Conservation (phyloP, 257 asterid genomes). For the Parsonsia alboflavescens region DNA sequence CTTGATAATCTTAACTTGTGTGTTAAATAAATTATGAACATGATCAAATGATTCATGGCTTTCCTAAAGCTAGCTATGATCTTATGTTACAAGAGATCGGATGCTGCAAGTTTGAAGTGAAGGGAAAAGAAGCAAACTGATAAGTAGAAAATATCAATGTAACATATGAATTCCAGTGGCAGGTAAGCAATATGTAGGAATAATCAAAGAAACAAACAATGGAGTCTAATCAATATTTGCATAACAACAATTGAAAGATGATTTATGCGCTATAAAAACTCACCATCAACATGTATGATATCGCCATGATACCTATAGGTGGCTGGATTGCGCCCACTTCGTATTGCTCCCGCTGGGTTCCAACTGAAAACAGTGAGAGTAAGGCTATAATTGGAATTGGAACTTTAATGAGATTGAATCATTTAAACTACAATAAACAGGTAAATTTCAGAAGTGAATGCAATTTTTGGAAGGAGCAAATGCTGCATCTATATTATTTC, state of each 20-base stretch:
- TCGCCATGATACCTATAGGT: constrained; percentile 65
- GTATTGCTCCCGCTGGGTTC: constrained; percentile 93
- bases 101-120: too few relatives aligned
- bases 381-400: constrained; percentile 2
- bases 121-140: neutral
- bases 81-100: neutral
- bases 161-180: neutral
- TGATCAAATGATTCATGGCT: neutral
- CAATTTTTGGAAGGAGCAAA: neutral
- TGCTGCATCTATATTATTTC: neutral
- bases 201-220: neutral
- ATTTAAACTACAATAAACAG: neutral
- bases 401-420: neutral
- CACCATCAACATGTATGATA: constrained; percentile 69
- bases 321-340: constrained; percentile 84
- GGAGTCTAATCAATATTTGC: neutral
- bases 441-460: neutral
- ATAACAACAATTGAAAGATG: constrained; percentile 5
- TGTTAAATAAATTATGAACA: neutral
- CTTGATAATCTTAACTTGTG: neutral
- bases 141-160: neutral
- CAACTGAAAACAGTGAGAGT: constrained; percentile 51
- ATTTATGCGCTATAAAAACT: constrained; percentile 23
- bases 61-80: neutral
- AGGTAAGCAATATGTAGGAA: neutral